Evolutionary conservation across 2,329 filamentous ascomycete genomes (phyloP), one percentile per base, ranked within the genome.

Genomic region (Sphaceloma murrayae): DNA sequence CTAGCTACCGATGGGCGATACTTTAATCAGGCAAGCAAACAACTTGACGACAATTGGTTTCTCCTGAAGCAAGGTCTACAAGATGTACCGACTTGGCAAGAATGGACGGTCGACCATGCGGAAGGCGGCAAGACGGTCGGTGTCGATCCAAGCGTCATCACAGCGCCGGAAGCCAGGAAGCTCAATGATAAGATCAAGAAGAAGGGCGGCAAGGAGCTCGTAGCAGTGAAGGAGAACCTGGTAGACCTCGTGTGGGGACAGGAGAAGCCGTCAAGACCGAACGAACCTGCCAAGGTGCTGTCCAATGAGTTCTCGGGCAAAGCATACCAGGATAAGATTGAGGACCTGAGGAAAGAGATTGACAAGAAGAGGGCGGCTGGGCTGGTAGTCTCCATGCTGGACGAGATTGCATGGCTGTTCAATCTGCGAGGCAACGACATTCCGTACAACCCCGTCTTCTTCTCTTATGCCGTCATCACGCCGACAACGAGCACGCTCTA

Each of bases 351-450:
- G n/a, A 88, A 89, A 60, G 88, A 95, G 54, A 68, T 98, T 11
- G 80, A 85, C 49, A 94, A 91, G 70, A 93, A 85, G 67, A 91
- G 91, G 59, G 82, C 80, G 4, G 75, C 80, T 13, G 89, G 85
- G 1, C 86, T 96, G 54, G 78, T 96, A 38, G 77, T 96, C 34
- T 95, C 88, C 4, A 88, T 93, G 80, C 76, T 98, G 32, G 91
- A 98, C 57, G 91, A 98, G 64, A 78, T 95, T 55, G 91, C 91
- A 8, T 98, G 91, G 91, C 73, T 98, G n/a, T 95, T 95, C 69
- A 98, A 98, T 64, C 68, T 98, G 38, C 80, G 91, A 54, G 91
- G 91, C 54, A 91, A 75, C 61, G 91, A 96, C 60, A 96, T 98
- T 52, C 85, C 87, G 0, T 98, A 91, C 68, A 98, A 98, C 59